Base-by-base conservation (phyloP, 2,329 filamentous ascomycete genomes). In the Claviceps paspali region DNA sequence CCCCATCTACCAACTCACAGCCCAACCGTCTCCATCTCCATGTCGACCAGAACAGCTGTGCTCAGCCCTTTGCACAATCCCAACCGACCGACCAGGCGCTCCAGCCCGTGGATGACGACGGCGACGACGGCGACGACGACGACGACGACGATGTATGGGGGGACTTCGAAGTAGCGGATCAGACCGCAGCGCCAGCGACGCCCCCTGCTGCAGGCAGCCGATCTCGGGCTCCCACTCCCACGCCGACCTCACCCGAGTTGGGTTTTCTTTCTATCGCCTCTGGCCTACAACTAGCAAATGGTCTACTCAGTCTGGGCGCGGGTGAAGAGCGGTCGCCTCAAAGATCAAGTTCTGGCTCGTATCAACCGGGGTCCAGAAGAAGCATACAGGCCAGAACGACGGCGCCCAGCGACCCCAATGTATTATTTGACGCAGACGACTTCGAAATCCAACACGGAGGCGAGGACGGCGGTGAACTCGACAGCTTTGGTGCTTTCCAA, bases 361-460 rank as follows among this genome's bases (percentile, higher is more conserved):
- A 43, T 2, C 29, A 39, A 39, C 29, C 40, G 35, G 43, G 44
- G 30, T 11, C 10, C 3, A 36, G 19, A 22, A 40, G 49, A 22
- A 51, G 47, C 18, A 40, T 48, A 6, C 53, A 42, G 33, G 42
- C 46, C 18, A 53, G 45, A 36, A 26, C 48, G 6, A 34, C 41
- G 6, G 33, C 41, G 7, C 41, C 52, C 10, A 43, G 51, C 1
- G 57, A 72, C 30, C 55, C 68, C 2, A 69, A 74, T 44, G 67
- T 83, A 3, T 59, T 83, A 3, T 83, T 83, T 51, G 78, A 83
- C 53, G 77, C 70, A 26, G 67, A 70, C 29, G 67, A 73, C 35
- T 69, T 68, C 44, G 65, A 64, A 37, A 49, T 61, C 11, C 52
- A 61, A 24, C 52, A 49, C 2, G 53, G 49, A 5, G 59, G 59